Evolutionary conservation across 2,329 filamentous ascomycete species (phyloP), one percentile per base, ranked within the genome.

Genomic region (Aureobasidium mangrovei): DNA sequence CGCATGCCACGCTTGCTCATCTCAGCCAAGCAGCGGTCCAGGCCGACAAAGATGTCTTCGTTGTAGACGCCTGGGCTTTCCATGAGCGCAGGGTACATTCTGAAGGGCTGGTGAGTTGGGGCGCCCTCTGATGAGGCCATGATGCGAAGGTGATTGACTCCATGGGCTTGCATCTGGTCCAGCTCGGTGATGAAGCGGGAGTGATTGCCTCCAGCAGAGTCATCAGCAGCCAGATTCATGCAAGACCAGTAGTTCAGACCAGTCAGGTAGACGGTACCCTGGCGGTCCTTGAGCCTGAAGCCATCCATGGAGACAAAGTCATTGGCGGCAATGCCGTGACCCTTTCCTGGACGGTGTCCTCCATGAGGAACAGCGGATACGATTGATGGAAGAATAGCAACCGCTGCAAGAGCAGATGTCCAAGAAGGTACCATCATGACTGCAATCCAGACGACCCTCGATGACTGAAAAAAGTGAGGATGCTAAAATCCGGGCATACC

Each of bases 181-280:
- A 71, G 63, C 53, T 71, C 69, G 5, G 62, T 67, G 48, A 65
- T 60, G 4, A 71, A 63, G 26, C 69, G 68, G 6, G 67, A 62
- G 54, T 66, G 63, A 42, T 71, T 69, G 5, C 69, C 69, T 12
- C 69, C 69, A 26, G 62, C 60, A 2, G 65, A 63, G 2, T 60
- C 61, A 29, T 66, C 61, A 32, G 69, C 67, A 3, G 69, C 69
- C 12, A 71, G 55, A 49, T 71, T 71, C 64, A 71, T 66, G 53
- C 69, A 71, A 31, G 68, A 65, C 69, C 69, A 71, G 59, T 71
- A 71, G 48, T 71, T 71, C 42, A 71, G 54, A 54, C 59, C 69
- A 35, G 68, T 70, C n/a, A 70, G 56, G 54, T 71, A 71, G 48
- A 69, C 61, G 4, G 66, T 55, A 1, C 68, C 69, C n/a, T 62